Base-by-base conservation (phyloP, 371 early-diverging fungal genomes). In the Apophysomyces ossiformis region DNA sequence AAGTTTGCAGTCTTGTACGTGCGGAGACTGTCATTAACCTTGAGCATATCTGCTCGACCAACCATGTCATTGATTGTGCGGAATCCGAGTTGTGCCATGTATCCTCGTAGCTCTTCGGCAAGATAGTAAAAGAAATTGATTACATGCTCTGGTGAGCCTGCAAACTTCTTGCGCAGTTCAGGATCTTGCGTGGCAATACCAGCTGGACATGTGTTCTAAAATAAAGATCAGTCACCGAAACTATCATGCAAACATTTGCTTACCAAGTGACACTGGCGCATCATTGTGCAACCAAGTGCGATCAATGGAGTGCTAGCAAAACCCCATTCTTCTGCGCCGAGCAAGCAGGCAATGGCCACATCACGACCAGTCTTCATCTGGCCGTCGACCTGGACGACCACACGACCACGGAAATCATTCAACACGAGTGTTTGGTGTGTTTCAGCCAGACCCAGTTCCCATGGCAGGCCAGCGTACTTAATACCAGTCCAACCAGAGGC, bases 241-340 rank as follows among this genome's bases (percentile, higher is more conserved):
- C 35, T 47, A 13, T 70, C 2, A 26, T 26, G 32, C 32, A 26
- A 26, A 26, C 32, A 26, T 63, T 45, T n/a, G 54, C 75, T 71
- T 70, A 78, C 78, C 76, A 81, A 75, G 38, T 81, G 82, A 60
- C 82, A 81, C 59, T 95, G 93, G 62, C 96, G 87, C 95, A 97
- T 92, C 93, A 96, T 96, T 63, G 87, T 95, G 78, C 97, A 97
- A 54, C 98, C 98, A 73, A 97, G 87, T n/a, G 96, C 95, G 70
- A 98, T 96, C 68, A 98, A 84, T 41, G 98, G 98, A 5, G 96
- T 92, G 5, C 97, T 98, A 57, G 97, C 97, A 72, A 98, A 98
- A 36, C 98, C 97, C 92, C 95, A 97, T 85, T 98, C 98, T 77
- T 98, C 97, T 60, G 97, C 98, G 70, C 98, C 98, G 32, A 98